Evolutionary conservation across 1,139 yeast species (phyloP).

Genomic region (Pneumocystis wakefieldiae): DNA sequence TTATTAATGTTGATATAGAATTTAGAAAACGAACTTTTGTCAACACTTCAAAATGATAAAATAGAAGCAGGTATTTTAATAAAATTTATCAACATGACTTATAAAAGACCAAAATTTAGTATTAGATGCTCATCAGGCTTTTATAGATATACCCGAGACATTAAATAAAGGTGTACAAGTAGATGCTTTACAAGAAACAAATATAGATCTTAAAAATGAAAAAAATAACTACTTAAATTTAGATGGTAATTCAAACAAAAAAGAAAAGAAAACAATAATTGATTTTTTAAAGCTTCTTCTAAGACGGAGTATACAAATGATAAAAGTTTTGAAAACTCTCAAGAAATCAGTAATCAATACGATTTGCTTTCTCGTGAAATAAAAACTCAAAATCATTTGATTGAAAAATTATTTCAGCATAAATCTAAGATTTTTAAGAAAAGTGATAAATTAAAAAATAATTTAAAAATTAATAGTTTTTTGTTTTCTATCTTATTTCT

Average conservation of each 20-base stretch:
- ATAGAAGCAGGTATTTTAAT: not conserved
- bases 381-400: not conserved
- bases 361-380: not conserved
- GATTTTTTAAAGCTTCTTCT: not conserved
- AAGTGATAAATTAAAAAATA: not conserved
- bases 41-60: not conserved
- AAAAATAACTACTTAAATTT: not conserved
- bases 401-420: not conserved
- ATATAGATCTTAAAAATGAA: not conserved
- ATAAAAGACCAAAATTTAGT: not conserved
- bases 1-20: not conserved
- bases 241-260: not conserved
- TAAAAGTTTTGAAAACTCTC: not conserved
- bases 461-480: not conserved
- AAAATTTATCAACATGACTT: not conserved
- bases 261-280: not conserved
- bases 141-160: not conserved
- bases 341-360: not conserved
- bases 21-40: not conserved
- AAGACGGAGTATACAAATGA: not conserved
- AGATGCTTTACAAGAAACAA: not conserved
- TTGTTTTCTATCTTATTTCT: not conserved
- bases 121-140: not conserved
- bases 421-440: not conserved
- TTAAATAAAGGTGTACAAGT: not conserved